Base-by-base conservation (phyloP, 169 alveolate genomes). In the Sarcocystis neurona region DNA sequence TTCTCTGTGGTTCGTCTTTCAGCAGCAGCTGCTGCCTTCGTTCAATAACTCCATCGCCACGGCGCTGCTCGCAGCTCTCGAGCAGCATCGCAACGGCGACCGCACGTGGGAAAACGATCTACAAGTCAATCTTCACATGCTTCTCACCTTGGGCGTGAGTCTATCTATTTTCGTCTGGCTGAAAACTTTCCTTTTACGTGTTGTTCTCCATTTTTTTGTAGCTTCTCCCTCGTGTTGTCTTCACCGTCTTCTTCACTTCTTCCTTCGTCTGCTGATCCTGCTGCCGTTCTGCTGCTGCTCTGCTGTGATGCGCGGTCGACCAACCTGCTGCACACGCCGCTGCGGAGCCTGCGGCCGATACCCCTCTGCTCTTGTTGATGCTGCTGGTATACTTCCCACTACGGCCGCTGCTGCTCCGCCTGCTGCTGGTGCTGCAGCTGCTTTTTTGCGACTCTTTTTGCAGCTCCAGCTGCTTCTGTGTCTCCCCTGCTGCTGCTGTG, bases 141-240 rank as follows among this genome's bases (percentile, higher is more conserved):
- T 72, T 32, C 10, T 37, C 82, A 23, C 82, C 18, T 53, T 72
- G 34, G 82, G 82, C 30, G 82, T 72, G 41, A 1, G 56, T n/a
- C n/a, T n/a, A n/a, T n/a, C n/a, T n/a, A n/a, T n/a, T n/a, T n/a
- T n/a, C n/a, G n/a, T n/a, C n/a, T n/a, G n/a, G n/a, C n/a, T n/a
- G n/a, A n/a, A n/a, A n/a, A n/a, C n/a, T n/a, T n/a, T n/a, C n/a
- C n/a, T n/a, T n/a, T n/a, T n/a, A n/a, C n/a, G n/a, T n/a, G n/a
- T n/a, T n/a, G n/a, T n/a, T 3, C 30, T 32, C 46, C 18, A 39
- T 68, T 15, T 30, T 68, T 32, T 15, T 68, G 43, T 3, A 39
- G 43, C 47, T 3, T 68, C 43, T 6, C 44, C 2, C 44, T 6
- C 4, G 4, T 68, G 30, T 15, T 5, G 43, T 68, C 4, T 5